phyloP scores from a whole-genome alignment of 2,329 filamentous ascomycete genomes.

The Coleophoma crateriformis region DNA sequence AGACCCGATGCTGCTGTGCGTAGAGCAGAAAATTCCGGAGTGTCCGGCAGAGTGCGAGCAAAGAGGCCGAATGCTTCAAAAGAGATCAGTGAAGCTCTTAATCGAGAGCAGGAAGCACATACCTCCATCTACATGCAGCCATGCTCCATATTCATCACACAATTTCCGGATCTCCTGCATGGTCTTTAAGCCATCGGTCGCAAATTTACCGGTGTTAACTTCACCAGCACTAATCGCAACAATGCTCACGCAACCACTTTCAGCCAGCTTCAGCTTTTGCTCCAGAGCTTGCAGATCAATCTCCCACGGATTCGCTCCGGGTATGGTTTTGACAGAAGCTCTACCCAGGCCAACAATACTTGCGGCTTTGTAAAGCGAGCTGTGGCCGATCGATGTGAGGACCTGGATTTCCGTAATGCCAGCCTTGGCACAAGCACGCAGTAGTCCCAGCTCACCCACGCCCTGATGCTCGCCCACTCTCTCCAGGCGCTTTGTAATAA shows the following conservation, averaged over 20 bases:
- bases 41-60: slow-evolving; percentile 56
- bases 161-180: slow-evolving; percentile 57
- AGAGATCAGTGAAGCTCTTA: not conserved
- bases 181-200: slow-evolving; percentile 41
- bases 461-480: slow-evolving; percentile 26
- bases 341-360: slow-evolving; percentile 76
- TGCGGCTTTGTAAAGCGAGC: slow-evolving; percentile 78
- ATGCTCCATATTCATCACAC: slow-evolving; percentile 69
- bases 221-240: slow-evolving; percentile 81
- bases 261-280: slow-evolving; percentile 41
- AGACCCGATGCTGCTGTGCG: slow-evolving; percentile 54
- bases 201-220: slow-evolving; percentile 84
- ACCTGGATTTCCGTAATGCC: slow-evolving; percentile 67
- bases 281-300: slow-evolving; percentile 66
- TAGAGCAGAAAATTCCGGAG: slow-evolving; percentile 48
- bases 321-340: slow-evolving; percentile 57
- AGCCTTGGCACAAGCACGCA: slow-evolving; percentile 58
- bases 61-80: slow-evolving; percentile 74
- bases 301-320: slow-evolving; percentile 50
- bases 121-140: slow-evolving; percentile 86
- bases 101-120: slow-evolving; percentile 16
- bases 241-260: slow-evolving; percentile 58
- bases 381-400: slow-evolving; percentile 77
- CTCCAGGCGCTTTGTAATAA: slow-evolving; percentile 38
- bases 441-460: slow-evolving; percentile 66